These are phyloP conservation scores for Calamus simplicifolius DNA, from an alignment of 176 grass and related monocot species.

Conservation along the genomic window DNA sequence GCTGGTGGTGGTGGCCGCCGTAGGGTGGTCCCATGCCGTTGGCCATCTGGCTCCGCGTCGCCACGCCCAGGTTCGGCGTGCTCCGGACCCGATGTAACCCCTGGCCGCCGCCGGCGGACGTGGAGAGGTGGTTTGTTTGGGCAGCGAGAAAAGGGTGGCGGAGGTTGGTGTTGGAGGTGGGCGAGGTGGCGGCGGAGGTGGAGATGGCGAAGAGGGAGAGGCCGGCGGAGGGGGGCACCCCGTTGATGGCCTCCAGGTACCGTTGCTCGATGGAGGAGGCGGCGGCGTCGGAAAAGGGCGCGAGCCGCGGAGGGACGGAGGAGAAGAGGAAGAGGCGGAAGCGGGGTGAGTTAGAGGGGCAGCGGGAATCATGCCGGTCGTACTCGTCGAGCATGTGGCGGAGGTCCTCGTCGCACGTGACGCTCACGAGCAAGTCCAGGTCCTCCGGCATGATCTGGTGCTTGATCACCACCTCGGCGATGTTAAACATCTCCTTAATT, in stretches of 20 bases:
- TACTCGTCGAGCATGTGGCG: slow-evolving; percentile 77
- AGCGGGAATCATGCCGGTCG: slow-evolving; percentile 42
- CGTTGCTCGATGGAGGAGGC: no score
- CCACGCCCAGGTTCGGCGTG: slow-evolving; percentile 16
- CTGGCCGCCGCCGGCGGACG: not conserved
- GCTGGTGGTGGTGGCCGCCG: slow-evolving; percentile 1
- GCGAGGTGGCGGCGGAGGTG: slow-evolving; percentile 45
- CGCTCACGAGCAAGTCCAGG: slow-evolving; percentile 69
- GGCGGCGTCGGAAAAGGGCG: slow-evolving; percentile 1
- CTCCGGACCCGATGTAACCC: slow-evolving; percentile 35
- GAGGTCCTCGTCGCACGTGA: slow-evolving; percentile 78
- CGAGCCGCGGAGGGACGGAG: not conserved
- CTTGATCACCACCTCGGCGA: slow-evolving; percentile 58
- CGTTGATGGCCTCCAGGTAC: no score
- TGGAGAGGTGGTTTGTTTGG: not conserved
- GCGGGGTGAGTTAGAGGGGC: slow-evolving; percentile 17
- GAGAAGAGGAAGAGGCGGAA: slow-evolving; percentile 16
- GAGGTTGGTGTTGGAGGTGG: slow-evolving; percentile 26
- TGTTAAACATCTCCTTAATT: slow-evolving; percentile 66
- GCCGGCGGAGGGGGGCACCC: no score
- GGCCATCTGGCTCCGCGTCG: not conserved
- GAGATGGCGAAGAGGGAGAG: slow-evolving; percentile 5
- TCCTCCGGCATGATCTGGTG: slow-evolving; percentile 64
- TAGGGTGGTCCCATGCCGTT: slow-evolving; percentile 1
- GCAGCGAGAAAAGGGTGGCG: not conserved